A percentile compares a stretch with the other conserved stretches of the same genome.
These are phyloP conservation scores for Tolypocladium pustulatum DNA, from an alignment of 2,329 filamentous ascomycete species.

Conservation along the genomic window DNA sequence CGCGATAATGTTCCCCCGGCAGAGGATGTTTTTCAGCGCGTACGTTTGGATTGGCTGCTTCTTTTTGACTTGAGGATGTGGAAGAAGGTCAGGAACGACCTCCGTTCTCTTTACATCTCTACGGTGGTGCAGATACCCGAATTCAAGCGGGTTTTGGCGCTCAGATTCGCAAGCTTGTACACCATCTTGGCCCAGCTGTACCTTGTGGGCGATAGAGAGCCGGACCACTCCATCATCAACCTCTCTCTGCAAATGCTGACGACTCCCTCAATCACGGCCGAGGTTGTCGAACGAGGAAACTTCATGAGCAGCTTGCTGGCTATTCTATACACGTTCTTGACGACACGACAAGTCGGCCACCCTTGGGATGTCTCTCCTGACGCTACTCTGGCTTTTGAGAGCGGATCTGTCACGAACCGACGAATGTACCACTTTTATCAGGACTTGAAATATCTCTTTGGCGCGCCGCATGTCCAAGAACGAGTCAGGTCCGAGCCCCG, in stretches of 20 bases:
- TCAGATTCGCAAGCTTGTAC: conserved; percentile 92
- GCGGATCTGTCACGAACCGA: conserved; percentile 87
- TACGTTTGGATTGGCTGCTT: conserved; percentile 88
- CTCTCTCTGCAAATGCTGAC: conserved; percentile 94
- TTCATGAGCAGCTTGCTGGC: conserved; percentile 93
- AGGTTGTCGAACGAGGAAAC: conserved; percentile 89
- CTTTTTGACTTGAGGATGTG: conserved; percentile 91
- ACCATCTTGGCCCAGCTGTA: conserved; percentile 90
- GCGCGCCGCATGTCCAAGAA: conserved; percentile 79
- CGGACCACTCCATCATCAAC: conserved; percentile 97
- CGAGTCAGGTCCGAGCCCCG: conserved; percentile 72
- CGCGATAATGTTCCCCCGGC: conserved; percentile 55
- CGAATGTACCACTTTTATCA: conserved; percentile 97
- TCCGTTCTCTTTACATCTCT: conserved; percentile 89
- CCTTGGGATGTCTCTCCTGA: conserved; percentile 79
- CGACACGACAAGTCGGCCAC: conserved; percentile 89
- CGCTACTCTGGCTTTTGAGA: conserved; percentile 84
- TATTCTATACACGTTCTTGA: conserved; percentile 94
- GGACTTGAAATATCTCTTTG: conserved; percentile 83
- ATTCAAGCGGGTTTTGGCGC: conserved; percentile 87
- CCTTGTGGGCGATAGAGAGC: conserved; percentile 88
- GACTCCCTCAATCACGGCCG: conserved; percentile 89
- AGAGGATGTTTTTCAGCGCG: conserved; percentile 81
- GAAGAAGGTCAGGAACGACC: conserved; percentile 87
- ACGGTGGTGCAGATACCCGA: conserved; percentile 92